Evolutionary conservation across 2,329 filamentous ascomycete species (phyloP).

Genomic region (Neofusicoccum kwambonambiense): DNA sequence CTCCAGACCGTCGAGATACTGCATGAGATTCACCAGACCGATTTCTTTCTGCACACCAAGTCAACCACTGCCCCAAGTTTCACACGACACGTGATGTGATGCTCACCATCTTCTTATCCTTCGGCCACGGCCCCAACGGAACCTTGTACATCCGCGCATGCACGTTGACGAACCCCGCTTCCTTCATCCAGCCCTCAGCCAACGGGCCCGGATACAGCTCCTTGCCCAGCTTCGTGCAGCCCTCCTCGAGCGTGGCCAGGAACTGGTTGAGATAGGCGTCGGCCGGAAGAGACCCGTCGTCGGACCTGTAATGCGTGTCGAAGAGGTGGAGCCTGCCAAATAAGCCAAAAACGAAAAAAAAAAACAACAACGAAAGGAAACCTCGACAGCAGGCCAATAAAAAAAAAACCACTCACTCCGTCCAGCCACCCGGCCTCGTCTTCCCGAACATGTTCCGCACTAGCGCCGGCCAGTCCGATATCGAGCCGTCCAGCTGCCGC

Average conservation of each 20-base stretch:
- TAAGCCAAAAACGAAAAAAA: neutral
- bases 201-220: conserved; percentile 28
- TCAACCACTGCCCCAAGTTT: neutral
- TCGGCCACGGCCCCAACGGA: conserved; percentile 30
- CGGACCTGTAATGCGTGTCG: conserved; percentile 40
- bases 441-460: conserved; percentile 41
- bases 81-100: no score
- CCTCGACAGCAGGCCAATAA: no score
- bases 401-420: conserved; percentile 35
- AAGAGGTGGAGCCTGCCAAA: conserved; percentile 41
- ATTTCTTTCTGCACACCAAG: neutral
- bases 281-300: conserved; percentile 34
- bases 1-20: conserved; percentile 43
- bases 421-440: conserved; percentile 46
- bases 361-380: no score
- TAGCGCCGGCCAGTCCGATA: conserved; percentile 55
- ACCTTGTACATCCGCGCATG: conserved; percentile 31
- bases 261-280: conserved; percentile 10
- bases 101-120: conserved; percentile 23
- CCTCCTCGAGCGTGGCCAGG: conserved; percentile 1
- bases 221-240: conserved; percentile 19
- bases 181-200: conserved; percentile 36
- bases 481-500: conserved; percentile 50
- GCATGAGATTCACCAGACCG: conserved; percentile 36
- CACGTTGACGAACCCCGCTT: conserved; percentile 46